phyloP scores from a whole-genome alignment of 1,139 yeast genomes.

The Casaregolazyma suthepensis region DNA sequence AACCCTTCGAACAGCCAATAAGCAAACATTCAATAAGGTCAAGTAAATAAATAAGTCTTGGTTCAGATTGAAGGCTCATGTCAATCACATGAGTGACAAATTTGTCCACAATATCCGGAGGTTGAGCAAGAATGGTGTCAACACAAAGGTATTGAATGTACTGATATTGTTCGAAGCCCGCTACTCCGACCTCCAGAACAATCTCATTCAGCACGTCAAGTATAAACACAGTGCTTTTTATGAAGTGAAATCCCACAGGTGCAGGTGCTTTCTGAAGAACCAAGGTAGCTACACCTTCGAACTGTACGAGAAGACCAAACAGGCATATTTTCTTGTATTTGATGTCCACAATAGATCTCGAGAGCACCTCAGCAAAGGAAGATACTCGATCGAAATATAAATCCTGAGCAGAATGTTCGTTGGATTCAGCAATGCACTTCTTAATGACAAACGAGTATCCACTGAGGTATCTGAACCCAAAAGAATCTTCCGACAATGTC shows the following conservation, averaged over 20 bases:
- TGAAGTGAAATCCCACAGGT: constrained; percentile 20
- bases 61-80: constrained; percentile 37
- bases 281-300: constrained; percentile 46
- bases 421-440: neutral
- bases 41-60: constrained; percentile 50
- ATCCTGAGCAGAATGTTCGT: constrained; percentile 10
- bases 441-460: constrained; percentile 7
- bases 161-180: constrained; percentile 65
- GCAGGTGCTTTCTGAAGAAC: constrained; percentile 30
- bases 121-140: constrained; percentile 39
- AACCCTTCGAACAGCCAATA: constrained; percentile 33
- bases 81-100: neutral
- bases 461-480: neutral
- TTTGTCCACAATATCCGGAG: neutral
- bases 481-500: neutral
- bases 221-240: constrained; percentile 39
- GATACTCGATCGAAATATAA: constrained; percentile 6
- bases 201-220: constrained; percentile 54
- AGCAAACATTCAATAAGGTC: constrained; percentile 56
- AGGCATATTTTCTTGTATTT: constrained; percentile 36
- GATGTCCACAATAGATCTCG: constrained; percentile 15
- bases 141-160: constrained; percentile 52
- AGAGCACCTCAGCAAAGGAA: constrained; percentile 6
- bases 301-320: constrained; percentile 48
- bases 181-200: constrained; percentile 55